Base-by-base conservation (phyloP, 2,329 filamentous ascomycete species). In the Colletotrichum higginsianum region DNA sequence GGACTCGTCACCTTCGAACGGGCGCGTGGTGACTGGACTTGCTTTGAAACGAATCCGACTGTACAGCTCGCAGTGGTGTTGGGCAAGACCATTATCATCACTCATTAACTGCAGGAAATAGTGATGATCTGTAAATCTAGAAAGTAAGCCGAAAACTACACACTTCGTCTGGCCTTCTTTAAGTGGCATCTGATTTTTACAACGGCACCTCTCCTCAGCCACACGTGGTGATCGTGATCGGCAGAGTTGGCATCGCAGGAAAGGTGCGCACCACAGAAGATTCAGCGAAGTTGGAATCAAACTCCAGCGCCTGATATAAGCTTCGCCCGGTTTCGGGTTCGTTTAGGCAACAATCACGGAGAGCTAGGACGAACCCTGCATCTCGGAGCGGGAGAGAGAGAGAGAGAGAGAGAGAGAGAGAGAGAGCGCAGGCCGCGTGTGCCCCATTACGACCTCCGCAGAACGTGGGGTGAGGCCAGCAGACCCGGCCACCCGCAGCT, bases 241-340 rank as follows among this genome's bases (percentile, higher is more conserved):
- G 26, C 26, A 62, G 50, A 62, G 64, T 52, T 61, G 50, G 52
- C 50, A 23, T 42, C 44, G 40, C 23, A 16, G 11, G 52, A 49
- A 42, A 52, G 21, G 18, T 61, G 56, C 40, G 15, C 18, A 35
- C 47, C 16, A 26, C 44, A 26, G 38, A 55, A 38, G 13, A 23
- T 49, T 23, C 50, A 15, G 35, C 42, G 21, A 50, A 44, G n/a
- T 18, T 18, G 16, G 35, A 42, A 44, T 26, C 35, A 2, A 44
- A 40, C 2, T 26, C 44, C 38, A 6, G 26, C 23, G 7, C 16
- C n/a, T 8, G 38, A 40, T 55, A 44, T 15, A 68, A n/a, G 38
- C 65, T 63, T 68, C 21, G 58, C 44, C 65, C n/a, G 58, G 46
- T 61, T 64, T 63, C 57, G 42, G 15, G 46, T 68, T 58, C 65